phyloP scores from a whole-genome alignment of 2,329 filamentous ascomycete species.

The Exserohilum rostratum region DNA sequence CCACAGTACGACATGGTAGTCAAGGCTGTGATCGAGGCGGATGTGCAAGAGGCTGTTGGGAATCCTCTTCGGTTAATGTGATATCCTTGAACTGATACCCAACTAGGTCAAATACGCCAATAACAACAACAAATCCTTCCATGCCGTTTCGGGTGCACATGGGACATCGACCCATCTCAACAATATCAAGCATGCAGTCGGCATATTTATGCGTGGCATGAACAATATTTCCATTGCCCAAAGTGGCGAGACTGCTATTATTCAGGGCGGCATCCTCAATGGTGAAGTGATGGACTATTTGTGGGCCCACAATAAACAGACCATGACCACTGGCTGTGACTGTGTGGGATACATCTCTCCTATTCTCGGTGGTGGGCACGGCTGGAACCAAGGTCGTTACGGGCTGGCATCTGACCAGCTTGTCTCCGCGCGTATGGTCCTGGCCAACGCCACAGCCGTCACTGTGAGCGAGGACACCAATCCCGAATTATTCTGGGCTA shows the following conservation, averaged over 20 bases:
- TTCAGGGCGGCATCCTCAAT: slow-evolving; percentile 35
- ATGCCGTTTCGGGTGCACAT: slow-evolving; percentile 47
- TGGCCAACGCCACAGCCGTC: slow-evolving; percentile 44
- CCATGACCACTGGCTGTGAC: slow-evolving; percentile 26
- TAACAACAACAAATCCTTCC: slow-evolving; percentile 38
- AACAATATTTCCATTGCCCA: slow-evolving; percentile 31
- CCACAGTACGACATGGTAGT: slow-evolving; percentile 28
- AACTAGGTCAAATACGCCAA: slow-evolving; percentile 29
- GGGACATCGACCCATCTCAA: slow-evolving; percentile 34
- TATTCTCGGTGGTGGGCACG: slow-evolving; percentile 63
- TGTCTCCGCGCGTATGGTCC: slow-evolving; percentile 42
- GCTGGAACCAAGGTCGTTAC: slow-evolving; percentile 59
- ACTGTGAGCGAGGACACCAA: slow-evolving; percentile 40
- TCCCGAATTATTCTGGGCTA: slow-evolving; percentile 47
- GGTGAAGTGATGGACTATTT: slow-evolving; percentile 34
- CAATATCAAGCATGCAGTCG: slow-evolving; percentile 34
- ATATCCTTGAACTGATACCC: neutral
- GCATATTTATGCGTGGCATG: slow-evolving; percentile 39
- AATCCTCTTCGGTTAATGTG: neutral
- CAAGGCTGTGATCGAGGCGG: slow-evolving; percentile 23
- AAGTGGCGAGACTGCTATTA: slow-evolving; percentile 22
- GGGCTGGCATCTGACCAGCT: slow-evolving; percentile 35
- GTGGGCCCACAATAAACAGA: slow-evolving; percentile 35
- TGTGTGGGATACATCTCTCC: slow-evolving; percentile 61
- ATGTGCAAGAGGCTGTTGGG: slow-evolving; percentile 29